These are phyloP conservation scores for Raffaelea deltoideospora DNA, from an alignment of 2,329 filamentous ascomycete genomes.

Conservation along the genomic window DNA sequence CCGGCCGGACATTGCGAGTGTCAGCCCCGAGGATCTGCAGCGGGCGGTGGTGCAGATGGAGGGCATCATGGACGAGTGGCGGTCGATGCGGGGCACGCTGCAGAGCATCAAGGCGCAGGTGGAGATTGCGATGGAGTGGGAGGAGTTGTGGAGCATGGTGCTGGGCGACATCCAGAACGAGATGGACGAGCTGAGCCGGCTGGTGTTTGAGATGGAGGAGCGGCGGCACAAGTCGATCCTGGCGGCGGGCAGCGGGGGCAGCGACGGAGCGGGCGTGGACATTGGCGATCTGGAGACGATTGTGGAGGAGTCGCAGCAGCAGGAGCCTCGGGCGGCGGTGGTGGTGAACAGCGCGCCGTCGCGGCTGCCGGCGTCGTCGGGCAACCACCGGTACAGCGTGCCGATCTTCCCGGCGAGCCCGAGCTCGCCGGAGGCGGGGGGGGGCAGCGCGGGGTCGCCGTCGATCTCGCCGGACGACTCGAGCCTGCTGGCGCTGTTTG, in stretches of 20 bases:
- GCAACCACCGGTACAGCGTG: constrained; percentile 54
- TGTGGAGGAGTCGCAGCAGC: constrained; percentile 65
- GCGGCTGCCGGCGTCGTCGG: constrained; percentile 27
- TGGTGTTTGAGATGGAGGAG: constrained; percentile 98
- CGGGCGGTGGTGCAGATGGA: constrained; percentile 82
- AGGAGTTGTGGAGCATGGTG: constrained; percentile 89
- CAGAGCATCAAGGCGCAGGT: constrained; percentile 77
- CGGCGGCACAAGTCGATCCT: constrained; percentile 68
- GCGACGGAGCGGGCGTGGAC: constrained; percentile 51
- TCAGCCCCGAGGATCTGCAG: constrained; percentile 57
- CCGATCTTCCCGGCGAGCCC: constrained; percentile 49
- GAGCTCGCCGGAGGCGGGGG: constrained; percentile 29
- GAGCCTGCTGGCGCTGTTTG: constrained; percentile 76
- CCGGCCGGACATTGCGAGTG: constrained; percentile 57
- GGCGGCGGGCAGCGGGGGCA: constrained; percentile 37
- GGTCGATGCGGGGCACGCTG: constrained; percentile 61
- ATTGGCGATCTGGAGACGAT: constrained; percentile 87
- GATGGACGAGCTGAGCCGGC: constrained; percentile 39
- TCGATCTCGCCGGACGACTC: constrained; percentile 63
- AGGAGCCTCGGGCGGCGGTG: constrained; percentile 1
- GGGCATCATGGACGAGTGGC: constrained; percentile 69
- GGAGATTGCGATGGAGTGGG: constrained; percentile 97
- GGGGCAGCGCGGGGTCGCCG: constrained; percentile 20
- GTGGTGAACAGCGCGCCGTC: constrained; percentile 14
- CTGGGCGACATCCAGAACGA: constrained; percentile 87